Percentiles rank a stretch among this genome's conserved stretches.
Conservation (phyloP, 768 basidiomycete species). For the Chalciporus chontae region DNA sequence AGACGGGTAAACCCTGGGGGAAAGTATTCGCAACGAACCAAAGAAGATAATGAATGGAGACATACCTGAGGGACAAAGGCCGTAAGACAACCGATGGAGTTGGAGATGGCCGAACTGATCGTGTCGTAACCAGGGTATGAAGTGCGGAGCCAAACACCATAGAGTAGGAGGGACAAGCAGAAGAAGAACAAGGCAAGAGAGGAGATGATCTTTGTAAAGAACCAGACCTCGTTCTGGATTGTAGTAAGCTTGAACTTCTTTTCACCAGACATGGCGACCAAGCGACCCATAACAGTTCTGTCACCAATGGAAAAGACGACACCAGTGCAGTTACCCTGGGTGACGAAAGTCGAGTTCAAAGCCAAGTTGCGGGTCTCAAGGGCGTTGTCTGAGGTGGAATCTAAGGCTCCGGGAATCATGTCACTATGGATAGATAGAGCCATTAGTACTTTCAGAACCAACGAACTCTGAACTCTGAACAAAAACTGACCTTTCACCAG, state of each 20-base stretch:
- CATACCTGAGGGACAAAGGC: conserved; percentile 40
- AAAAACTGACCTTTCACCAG: conserved; percentile 39
- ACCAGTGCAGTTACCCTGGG: conserved; percentile 39
- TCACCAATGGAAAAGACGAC: conserved; percentile 41
- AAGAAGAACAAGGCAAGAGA: conserved; percentile 37
- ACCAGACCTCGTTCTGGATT: conserved; percentile 45
- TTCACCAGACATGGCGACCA: conserved; percentile 49
- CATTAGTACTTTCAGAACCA: conserved; percentile 2
- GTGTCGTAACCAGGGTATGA: conserved; percentile 31
- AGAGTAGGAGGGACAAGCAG: conserved; percentile 38
- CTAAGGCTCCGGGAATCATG: conserved; percentile 41
- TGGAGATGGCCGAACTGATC: conserved; percentile 33
- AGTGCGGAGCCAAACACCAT: conserved; percentile 38
- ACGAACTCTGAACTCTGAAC: background rate
- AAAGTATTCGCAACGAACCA: background rate
- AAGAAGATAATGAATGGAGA: background rate
- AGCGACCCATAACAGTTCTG: conserved; percentile 45
- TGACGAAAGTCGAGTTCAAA: conserved; percentile 41
- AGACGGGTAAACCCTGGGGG: conserved; percentile 33
- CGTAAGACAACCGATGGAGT: conserved; percentile 36
- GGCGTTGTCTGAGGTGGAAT: conserved; percentile 45
- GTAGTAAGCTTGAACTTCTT: conserved; percentile 44
- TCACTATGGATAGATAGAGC: conserved; percentile 27
- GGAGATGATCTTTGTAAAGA: conserved; percentile 51
- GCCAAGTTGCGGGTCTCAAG: conserved; percentile 46